A percentile compares a stretch with the other conserved stretches of the same genome.
These are phyloP conservation scores for Saxophila tyrrhenica DNA, from an alignment of 495 filamentous ascomycete species.

Conservation along the genomic window DNA sequence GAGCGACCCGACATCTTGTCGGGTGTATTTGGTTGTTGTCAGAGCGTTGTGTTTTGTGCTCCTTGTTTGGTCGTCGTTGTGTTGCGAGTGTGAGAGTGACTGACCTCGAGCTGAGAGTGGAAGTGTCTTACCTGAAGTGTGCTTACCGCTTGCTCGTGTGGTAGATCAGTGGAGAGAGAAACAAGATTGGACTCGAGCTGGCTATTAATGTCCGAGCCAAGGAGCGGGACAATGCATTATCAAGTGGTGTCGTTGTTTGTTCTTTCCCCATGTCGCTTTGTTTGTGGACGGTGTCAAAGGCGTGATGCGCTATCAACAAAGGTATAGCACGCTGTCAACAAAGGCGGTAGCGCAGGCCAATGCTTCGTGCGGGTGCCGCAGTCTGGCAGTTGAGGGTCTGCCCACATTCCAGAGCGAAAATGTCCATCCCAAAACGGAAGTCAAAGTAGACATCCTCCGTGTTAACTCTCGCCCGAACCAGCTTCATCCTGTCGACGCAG, in stretches of 20 bases:
- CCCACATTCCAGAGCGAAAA: too few relatives aligned
- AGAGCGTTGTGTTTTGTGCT: background rate
- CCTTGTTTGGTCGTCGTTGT: background rate
- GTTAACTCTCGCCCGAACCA: too few relatives aligned
- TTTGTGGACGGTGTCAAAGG: background rate
- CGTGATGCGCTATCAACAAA: background rate
- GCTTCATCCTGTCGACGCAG: too few relatives aligned
- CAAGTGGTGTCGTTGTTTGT: background rate
- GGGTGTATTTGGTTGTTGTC: background rate
- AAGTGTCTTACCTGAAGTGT: background rate
- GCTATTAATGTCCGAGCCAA: background rate
- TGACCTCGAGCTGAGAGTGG: background rate
- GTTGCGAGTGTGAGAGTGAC: too few relatives aligned
- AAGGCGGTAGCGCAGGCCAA: too few relatives aligned
- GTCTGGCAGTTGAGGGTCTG: too few relatives aligned
- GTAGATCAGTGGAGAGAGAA: background rate
- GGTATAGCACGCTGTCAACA: too few relatives aligned
- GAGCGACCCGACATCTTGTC: background rate
- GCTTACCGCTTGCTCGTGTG: background rate
- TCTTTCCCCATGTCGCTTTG: too few relatives aligned
- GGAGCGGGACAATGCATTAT: background rate
- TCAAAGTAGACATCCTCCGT: too few relatives aligned
- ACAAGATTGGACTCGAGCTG: background rate
- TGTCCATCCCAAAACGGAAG: too few relatives aligned
- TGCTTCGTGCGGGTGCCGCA: too few relatives aligned